A percentile compares a stretch with the other conserved stretches of the same genome.
phyloP scores from a whole-genome alignment of 495 filamentous ascomycete genomes.

The Hypoxylon fragiforme region DNA sequence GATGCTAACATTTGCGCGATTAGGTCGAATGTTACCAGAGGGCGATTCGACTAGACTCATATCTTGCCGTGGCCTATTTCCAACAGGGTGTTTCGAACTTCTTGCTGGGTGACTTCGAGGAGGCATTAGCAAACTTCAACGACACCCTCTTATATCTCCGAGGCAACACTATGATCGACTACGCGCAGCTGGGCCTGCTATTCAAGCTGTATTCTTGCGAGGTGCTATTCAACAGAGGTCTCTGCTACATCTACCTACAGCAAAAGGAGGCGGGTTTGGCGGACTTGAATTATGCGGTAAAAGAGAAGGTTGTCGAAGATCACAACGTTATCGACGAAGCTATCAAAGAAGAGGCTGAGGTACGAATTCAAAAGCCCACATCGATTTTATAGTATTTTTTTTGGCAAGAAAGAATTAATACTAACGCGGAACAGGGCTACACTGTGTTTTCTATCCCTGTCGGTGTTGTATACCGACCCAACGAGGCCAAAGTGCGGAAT shows the following conservation, averaged over 20 bases:
- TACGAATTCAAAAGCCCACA: constrained; percentile 51
- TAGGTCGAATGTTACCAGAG: constrained; percentile 95
- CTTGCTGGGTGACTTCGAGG: constrained; percentile 93
- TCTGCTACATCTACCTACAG: constrained; percentile 96
- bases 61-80: constrained; percentile 97
- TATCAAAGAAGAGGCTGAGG: constrained; percentile 89
- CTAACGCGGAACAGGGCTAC: constrained; percentile 69
- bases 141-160: constrained; percentile 93
- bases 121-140: constrained; percentile 98
- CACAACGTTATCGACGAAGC: constrained; percentile 98
- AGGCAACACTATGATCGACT: constrained; percentile 96
- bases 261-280: constrained; percentile 88
- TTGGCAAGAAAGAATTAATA: neutral
- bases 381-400: too few species aligned
- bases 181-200: constrained; percentile 92
- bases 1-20: constrained; percentile 13
- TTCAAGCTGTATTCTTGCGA: constrained; percentile 98
- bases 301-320: constrained; percentile 92
- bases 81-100: constrained; percentile 99
- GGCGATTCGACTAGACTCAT: constrained; percentile 85
- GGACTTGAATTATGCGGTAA: constrained; percentile 88
- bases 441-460: constrained; percentile 99
- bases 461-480: constrained; percentile 91
- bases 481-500: constrained; percentile 97
- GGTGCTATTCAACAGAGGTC: constrained; percentile 94